Conservation (phyloP, 139 green algal species). For the Volvox reticuliferus region DNA sequence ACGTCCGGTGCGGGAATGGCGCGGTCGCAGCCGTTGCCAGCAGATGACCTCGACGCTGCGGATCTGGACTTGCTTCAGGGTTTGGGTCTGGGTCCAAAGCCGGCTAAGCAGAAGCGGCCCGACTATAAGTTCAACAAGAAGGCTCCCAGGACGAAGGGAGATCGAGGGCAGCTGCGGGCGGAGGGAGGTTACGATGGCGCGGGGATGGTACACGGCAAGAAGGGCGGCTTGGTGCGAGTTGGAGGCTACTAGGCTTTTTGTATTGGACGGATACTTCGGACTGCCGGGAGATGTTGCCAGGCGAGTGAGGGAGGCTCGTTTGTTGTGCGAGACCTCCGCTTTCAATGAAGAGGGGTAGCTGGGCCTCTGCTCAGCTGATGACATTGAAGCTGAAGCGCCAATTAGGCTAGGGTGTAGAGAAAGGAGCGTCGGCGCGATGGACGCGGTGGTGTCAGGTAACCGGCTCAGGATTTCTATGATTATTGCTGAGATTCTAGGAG, state of each 20-base stretch:
- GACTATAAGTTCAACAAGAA: slow-evolving; percentile 92
- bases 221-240: slow-evolving; percentile 76
- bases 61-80: slow-evolving; percentile 66
- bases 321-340: not conserved
- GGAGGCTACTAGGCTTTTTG: slow-evolving; percentile 28
- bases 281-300: too few species aligned
- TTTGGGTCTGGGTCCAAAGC: not conserved
- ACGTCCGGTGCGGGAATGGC: not conserved
- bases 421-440: too few species aligned
- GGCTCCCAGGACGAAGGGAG: slow-evolving; percentile 73
- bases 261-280: too few species aligned
- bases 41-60: slow-evolving; percentile 54
- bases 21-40: not conserved
- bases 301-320: not conserved
- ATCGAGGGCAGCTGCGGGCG: slow-evolving; percentile 53
- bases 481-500: too few species aligned
- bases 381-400: too few species aligned
- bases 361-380: too few species aligned
- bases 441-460: too few species aligned
- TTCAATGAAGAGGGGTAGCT: too few species aligned
- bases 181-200: slow-evolving; percentile 71
- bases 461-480: too few species aligned
- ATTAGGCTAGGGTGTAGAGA: too few species aligned
- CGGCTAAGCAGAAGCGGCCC: slow-evolving; percentile 58
- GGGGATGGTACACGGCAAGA: slow-evolving; percentile 67